A percentile compares a stretch with the other conserved stretches of the same genome.
phyloP scores from a whole-genome alignment of 306 rosid genomes.

The Pterocarpus macrocarpus region DNA sequence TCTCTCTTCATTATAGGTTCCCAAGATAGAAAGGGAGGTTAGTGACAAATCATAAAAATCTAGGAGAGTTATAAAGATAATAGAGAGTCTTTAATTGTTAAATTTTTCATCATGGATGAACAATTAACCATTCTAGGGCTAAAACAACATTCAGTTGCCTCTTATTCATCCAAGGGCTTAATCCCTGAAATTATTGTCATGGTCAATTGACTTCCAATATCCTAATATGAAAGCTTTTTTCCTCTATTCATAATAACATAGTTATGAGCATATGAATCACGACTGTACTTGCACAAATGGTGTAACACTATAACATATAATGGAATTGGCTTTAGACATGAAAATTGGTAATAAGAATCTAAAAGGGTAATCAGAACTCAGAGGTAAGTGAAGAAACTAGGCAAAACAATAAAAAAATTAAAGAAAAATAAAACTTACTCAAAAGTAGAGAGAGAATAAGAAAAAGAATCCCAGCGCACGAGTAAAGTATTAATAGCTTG shows the following conservation, averaged over 20 bases:
- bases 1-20: too few species aligned
- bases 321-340: conserved; percentile 31
- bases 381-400: conserved; percentile 29
- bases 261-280: conserved; percentile 9
- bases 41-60: conserved; percentile 13
- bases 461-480: conserved; percentile 89
- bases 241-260: conserved; percentile 27
- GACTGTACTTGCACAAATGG: background rate
- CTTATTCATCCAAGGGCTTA: conserved; percentile 7
- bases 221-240: background rate
- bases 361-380: conserved; percentile 12
- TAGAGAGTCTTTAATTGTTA: background rate
- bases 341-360: conserved; percentile 15
- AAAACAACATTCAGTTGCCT: conserved; percentile 14
- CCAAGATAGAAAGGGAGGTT: conserved; percentile 1
- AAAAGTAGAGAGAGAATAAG: conserved; percentile 84
- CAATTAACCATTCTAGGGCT: conserved; percentile 16
- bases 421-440: conserved; percentile 65
- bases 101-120: conserved; percentile 6
- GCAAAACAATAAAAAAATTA: conserved; percentile 28
- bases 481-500: conserved; percentile 94
- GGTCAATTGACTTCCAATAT: conserved; percentile 24
- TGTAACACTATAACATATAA: conserved; percentile 33
- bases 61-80: background rate
- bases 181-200: conserved; percentile 9